Evolutionary conservation across 2,329 filamentous ascomycete genomes (phyloP), one percentile per base, ranked within the genome.

Genomic region (Aspergillus sp.): DNA sequence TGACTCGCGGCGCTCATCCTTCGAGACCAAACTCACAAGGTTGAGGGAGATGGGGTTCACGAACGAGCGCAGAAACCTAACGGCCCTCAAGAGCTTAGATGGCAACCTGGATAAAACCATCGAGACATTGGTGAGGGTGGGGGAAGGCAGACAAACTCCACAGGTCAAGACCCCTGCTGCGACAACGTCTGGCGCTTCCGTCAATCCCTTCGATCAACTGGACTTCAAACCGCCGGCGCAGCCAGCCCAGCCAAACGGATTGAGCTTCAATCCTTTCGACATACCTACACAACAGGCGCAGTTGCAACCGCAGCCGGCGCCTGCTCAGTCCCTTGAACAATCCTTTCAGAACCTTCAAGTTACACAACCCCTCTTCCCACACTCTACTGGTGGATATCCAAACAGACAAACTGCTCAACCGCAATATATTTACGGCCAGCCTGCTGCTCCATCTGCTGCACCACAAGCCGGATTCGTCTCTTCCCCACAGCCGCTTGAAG

Each of bases 11-110:
- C 60, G 60, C 7, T 49, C 53, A 30, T 81, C 69, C 68, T 84
- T 89, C 58, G 92, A 96, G 48, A 83, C 85, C 54, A 98, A 98
- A 75, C 78, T 98, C 74, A 82, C 83, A 3, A 88, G 87, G 56
- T 80, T 99, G 60, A 86, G 88, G 59, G 93, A 97, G 60, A 96
- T 98, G 93, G 95, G 95, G 0, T 99, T 99, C 71, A 82, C 81
- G 4, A 93, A 99, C 73, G 88, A 90, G 47, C 91, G 90, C 69
- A 87, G 91, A 62, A 98, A 97, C 72, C 83, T 87, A 4, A 87
- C 90, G 56, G 88, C 97, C 28, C 80, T 99, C 19, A 93, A 93
- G 73, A 90, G 91, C 3, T 84, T 96, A 31, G 89, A 90, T 71
- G 93, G 94, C 4, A 93, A 95, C 72, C 74, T 99, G 61, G 92